A percentile compares a stretch with the other conserved stretches of the same genome.
These are phyloP conservation scores for Saccharomycopsis crataegensis DNA, from an alignment of 1,139 yeast genomes.

Conservation along the genomic window DNA sequence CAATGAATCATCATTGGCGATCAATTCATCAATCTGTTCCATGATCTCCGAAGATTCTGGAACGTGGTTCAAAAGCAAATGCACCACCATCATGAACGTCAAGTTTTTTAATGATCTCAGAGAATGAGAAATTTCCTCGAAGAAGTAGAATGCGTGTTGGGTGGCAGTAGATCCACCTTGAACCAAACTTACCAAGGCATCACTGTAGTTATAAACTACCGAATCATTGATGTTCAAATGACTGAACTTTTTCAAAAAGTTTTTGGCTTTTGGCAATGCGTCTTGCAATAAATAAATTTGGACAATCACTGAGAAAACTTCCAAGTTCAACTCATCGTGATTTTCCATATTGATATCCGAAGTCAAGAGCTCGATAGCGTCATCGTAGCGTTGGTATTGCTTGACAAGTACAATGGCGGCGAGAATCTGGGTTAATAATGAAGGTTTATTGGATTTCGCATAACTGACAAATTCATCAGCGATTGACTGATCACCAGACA, in stretches of 20 bases:
- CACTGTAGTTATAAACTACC: conserved; percentile 59
- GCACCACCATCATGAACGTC: conserved; percentile 40
- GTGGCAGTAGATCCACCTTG: conserved; percentile 51
- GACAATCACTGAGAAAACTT: conserved; percentile 8
- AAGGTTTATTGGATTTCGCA: not conserved
- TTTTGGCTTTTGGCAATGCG: conserved; percentile 5
- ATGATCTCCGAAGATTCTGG: conserved; percentile 41
- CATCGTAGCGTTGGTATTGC: conserved; percentile 1
- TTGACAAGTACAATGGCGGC: conserved; percentile 2
- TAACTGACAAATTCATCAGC: not conserved
- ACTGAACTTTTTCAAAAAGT: conserved; percentile 15
- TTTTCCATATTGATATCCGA: conserved; percentile 1
- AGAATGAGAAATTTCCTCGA: conserved; percentile 57
- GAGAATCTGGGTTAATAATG: conserved; percentile 1
- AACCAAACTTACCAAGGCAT: conserved; percentile 53
- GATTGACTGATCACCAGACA: conserved; percentile 6
- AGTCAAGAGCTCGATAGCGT: conserved; percentile 6
- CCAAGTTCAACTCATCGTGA: conserved; percentile 14
- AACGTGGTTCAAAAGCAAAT: conserved; percentile 37
- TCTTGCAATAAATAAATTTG: conserved; percentile 9
- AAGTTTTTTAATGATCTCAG: conserved; percentile 44
- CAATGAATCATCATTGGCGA: conserved; percentile 20
- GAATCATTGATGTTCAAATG: conserved; percentile 49
- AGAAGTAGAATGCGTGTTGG: conserved; percentile 61
- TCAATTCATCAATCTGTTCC: conserved; percentile 35